Conservation (phyloP, 371 early-diverging fungal genomes). For the Syncephalastrum monosporum region DNA sequence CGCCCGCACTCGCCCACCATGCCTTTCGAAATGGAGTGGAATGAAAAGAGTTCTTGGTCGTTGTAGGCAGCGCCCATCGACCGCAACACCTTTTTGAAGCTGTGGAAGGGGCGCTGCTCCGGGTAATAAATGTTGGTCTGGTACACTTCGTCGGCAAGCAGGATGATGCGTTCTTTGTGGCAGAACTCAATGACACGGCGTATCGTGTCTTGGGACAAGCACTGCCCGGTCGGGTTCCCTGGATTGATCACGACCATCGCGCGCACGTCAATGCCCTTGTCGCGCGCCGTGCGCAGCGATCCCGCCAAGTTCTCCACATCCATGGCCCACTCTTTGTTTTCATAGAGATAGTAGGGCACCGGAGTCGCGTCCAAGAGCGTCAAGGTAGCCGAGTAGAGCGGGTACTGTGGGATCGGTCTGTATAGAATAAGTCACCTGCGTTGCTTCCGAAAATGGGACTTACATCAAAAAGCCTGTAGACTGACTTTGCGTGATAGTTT, state of each 20-base stretch:
- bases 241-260: slow-evolving; percentile 95
- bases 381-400: slow-evolving; percentile 90
- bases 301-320: slow-evolving; percentile 57
- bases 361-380: slow-evolving; percentile 73
- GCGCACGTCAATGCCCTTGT: slow-evolving; percentile 77
- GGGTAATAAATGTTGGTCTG: slow-evolving; percentile 90
- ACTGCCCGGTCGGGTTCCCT: slow-evolving; percentile 95
- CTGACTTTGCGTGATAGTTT: slow-evolving; percentile 68
- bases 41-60: slow-evolving; percentile 56
- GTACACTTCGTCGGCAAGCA: slow-evolving; percentile 96
- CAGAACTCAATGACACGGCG: slow-evolving; percentile 81
- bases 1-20: slow-evolving; percentile 98
- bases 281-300: slow-evolving; percentile 60
- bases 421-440: background rate
- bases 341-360: slow-evolving; percentile 93
- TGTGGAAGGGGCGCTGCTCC: slow-evolving; percentile 80
- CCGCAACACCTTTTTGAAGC: slow-evolving; percentile 86
- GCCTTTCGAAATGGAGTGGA: slow-evolving; percentile 94
- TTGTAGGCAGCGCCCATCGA: slow-evolving; percentile 63
- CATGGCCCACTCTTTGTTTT: slow-evolving; percentile 79
- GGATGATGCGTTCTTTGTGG: slow-evolving; percentile 67
- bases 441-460: background rate
- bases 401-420: slow-evolving; percentile 95
- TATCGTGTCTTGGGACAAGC: slow-evolving; percentile 75
- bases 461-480: slow-evolving; percentile 89